Evolutionary conservation across 306 rosid species (phyloP).

Genomic region (Castanea crenata): DNA sequence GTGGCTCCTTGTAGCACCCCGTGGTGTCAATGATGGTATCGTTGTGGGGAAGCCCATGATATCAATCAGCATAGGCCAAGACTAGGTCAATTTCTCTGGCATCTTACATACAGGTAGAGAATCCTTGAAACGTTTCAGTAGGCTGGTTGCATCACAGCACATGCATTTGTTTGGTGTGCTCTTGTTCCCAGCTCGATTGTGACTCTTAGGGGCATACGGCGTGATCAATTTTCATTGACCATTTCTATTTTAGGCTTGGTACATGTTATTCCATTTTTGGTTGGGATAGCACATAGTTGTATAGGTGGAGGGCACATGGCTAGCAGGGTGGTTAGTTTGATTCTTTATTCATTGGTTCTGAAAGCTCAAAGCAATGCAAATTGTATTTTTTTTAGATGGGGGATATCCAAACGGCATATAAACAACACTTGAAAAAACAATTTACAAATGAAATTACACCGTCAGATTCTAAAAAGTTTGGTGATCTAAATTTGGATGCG

Average conservation of each 20-base stretch:
- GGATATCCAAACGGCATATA: neutral
- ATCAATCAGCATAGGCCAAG: constrained; percentile 36
- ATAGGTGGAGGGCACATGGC: constrained; percentile 35
- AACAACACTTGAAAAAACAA: neutral
- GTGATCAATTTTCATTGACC: constrained; percentile 34
- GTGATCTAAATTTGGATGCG: neutral
- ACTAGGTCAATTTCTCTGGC: constrained; percentile 59
- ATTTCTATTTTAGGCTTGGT: neutral
- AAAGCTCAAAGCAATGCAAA: constrained; percentile 13
- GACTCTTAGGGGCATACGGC: constrained; percentile 49
- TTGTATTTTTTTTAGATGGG: neutral
- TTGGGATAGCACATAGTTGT: constrained; percentile 24
- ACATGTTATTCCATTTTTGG: constrained; percentile 2
- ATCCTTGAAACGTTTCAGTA: constrained; percentile 63
- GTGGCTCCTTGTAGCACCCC: constrained; percentile 63
- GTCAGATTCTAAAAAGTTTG: neutral
- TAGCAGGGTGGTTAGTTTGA: constrained; percentile 34
- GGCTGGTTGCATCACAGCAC: constrained; percentile 75
- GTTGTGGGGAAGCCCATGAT: constrained; percentile 46
- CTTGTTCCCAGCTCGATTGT: constrained; percentile 58
- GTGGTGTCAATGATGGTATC: constrained; percentile 31
- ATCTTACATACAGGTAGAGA: constrained; percentile 58
- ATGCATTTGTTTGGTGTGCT: constrained; percentile 77
- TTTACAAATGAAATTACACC: neutral
- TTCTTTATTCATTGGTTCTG: constrained; percentile 79